Base-by-base conservation (phyloP, 1,284 basidiomycete species). In the Coniferiporia sulphurascens region DNA sequence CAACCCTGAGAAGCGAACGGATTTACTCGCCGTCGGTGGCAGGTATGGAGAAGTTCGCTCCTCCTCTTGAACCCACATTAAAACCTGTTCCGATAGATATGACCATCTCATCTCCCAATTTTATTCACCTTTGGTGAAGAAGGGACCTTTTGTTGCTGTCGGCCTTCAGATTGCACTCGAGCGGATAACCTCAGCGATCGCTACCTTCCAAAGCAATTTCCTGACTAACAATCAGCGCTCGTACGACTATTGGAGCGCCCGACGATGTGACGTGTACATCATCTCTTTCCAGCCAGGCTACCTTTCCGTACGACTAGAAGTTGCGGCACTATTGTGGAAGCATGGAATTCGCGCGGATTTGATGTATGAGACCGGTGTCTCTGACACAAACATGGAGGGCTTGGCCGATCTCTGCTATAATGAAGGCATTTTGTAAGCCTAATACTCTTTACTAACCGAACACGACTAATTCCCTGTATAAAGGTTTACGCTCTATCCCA, bases 181-280 rank as follows among this genome's bases (percentile, higher is more conserved):
- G 66, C 91, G 89, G 74, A 88, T 95, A 62, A 85, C 88, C 0
- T 73, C 80, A 0, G 81, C 84, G 6, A 76, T 95, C 0, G 88
- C 88, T 0, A 78, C 84, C 1, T 88, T 85, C 67, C 87, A 91
- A 67, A 85, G 83, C 54, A 78, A 84, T 0, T 85, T 87, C 1
- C 80, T 90, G 27, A 83, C 85, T 67, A 79, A 79, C 1, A 89
- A 93, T 68, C 82, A 87, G 62, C 83, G 85, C 15, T 91, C 90
- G 0, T 93, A 93, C 63, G 92, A 92, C 0, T 89, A 85, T 64
- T 94, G 89, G 87, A 91, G 89, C 69, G 90, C 92, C 17, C 81
- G 91, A 12, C 79, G 91, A 44, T 94, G 91, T 65, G 92, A 92
- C 64, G 90, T 92, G 13, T 93, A 92, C 64, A 78, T 95, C 13